Conservation (phyloP, 2,329 filamentous ascomycete species). For the Lasiodiplodia sp. region DNA sequence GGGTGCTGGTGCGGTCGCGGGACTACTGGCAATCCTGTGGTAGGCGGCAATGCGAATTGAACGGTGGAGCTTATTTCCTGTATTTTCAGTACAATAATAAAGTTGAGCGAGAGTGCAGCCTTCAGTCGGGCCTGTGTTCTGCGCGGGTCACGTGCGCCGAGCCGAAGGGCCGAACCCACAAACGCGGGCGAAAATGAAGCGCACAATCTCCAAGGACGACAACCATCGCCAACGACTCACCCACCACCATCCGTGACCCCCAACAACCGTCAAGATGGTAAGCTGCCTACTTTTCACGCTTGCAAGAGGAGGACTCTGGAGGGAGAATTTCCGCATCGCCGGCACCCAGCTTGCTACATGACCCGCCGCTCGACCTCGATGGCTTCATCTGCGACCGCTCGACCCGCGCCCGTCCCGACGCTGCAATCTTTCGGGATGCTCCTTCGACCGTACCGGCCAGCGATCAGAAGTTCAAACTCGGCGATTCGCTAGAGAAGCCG, state of each 20-base stretch:
- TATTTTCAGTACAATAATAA: no score
- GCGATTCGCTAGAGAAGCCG: not conserved
- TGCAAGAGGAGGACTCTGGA: not conserved
- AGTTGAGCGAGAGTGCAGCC: not conserved
- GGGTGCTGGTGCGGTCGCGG: constrained; percentile 14
- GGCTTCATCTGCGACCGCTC: constrained; percentile 4
- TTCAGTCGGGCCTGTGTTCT: not conserved
- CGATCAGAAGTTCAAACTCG: not conserved
- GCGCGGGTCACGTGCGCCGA: constrained; percentile 20
- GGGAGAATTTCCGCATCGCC: not conserved
- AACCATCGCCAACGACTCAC: constrained; percentile 34
- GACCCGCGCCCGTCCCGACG: not conserved
- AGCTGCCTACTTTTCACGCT: constrained; percentile 34
- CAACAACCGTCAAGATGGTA: constrained; percentile 52
- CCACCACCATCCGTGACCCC: constrained; percentile 45
- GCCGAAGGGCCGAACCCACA: constrained; percentile 41
- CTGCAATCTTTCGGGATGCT: not conserved
- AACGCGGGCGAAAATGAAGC: constrained; percentile 38
- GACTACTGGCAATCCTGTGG: constrained; percentile 26
- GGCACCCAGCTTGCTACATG: constrained; percentile 6
- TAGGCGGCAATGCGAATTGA: not conserved
- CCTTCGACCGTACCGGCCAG: not conserved
- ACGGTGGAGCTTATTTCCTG: no score
- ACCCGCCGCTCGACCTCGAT: constrained; percentile 4
- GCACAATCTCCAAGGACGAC: constrained; percentile 39